A percentile compares a stretch with the other conserved stretches of the same genome.
Evolutionary conservation across 2,329 filamentous ascomycete genomes (phyloP).

Genomic region (Pseudogymnoascus sp.): DNA sequence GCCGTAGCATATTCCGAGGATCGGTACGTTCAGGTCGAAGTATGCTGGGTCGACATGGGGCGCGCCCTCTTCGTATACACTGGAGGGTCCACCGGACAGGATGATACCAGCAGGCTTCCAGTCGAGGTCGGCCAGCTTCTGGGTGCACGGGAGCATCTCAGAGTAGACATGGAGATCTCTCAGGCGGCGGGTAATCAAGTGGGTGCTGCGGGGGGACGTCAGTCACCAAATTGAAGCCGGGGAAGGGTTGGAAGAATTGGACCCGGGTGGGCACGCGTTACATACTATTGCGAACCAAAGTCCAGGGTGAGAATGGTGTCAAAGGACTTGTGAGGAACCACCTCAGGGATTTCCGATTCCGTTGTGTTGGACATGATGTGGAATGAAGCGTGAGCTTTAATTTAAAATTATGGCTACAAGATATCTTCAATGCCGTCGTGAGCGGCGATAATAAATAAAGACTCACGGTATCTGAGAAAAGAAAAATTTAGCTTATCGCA

Average conservation of each 20-base stretch:
- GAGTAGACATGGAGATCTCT: constrained; percentile 75
- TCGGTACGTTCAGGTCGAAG: constrained; percentile 64
- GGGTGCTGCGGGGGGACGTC: constrained; percentile 56
- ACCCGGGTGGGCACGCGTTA: constrained; percentile 6
- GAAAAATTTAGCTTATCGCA: constrained; percentile 9
- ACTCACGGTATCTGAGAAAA: constrained; percentile 3
- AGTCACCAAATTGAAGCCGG: not conserved
- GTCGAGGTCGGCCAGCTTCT: constrained; percentile 66
- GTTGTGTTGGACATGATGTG: not conserved
- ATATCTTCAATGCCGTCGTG: not conserved
- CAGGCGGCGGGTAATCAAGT: constrained; percentile 68
- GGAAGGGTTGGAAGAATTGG: constrained; percentile 1
- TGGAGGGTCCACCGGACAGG: constrained; percentile 62
- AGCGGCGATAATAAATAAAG: constrained; percentile 9
- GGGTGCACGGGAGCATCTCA: constrained; percentile 83
- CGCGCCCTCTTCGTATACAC: constrained; percentile 72
- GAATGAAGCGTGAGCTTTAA: not conserved
- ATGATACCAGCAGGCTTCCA: constrained; percentile 83
- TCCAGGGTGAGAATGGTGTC: constrained; percentile 64
- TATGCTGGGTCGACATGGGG: constrained; percentile 76
- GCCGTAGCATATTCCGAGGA: constrained; percentile 41
- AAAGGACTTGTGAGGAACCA: constrained; percentile 33
- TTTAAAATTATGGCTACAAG: constrained; percentile 44
- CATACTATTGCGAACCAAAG: constrained; percentile 42
- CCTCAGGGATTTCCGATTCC: constrained; percentile 15